A percentile compares a stretch with the other conserved stretches of the same genome.
phyloP scores from a whole-genome alignment of 2,329 filamentous ascomycete species.

The Phaeosphaeria sp. region DNA sequence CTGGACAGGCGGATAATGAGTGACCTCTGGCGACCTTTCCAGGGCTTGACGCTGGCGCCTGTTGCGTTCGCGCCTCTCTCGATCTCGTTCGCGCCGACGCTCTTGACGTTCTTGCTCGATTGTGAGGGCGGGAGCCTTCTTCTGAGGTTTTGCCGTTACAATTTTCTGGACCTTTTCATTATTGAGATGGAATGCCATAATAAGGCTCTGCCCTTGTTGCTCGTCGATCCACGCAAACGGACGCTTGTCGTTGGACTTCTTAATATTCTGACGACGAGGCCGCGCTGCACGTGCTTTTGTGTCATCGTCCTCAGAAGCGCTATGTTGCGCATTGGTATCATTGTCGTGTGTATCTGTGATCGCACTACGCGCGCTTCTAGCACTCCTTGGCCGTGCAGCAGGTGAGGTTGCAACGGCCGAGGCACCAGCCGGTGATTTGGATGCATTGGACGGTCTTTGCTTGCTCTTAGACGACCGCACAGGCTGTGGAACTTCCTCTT shows the following conservation, averaged over 20 bases:
- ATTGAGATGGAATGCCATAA: constrained; percentile 50
- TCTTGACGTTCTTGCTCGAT: constrained; percentile 41
- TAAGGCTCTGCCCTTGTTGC: constrained; percentile 35
- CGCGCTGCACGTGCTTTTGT: constrained; percentile 39
- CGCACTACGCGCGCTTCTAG: constrained; percentile 25
- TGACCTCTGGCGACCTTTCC: constrained; percentile 50
- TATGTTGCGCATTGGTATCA: constrained; percentile 34
- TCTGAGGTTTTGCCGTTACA: constrained; percentile 64
- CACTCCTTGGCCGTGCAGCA: constrained; percentile 32
- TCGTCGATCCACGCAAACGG: constrained; percentile 47
- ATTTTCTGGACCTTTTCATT: constrained; percentile 67
- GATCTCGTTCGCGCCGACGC: constrained; percentile 41
- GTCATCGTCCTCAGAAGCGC: constrained; percentile 39
- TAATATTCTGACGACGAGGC: constrained; percentile 40
- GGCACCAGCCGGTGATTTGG: constrained; percentile 37
- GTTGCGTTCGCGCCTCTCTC: constrained; percentile 53
- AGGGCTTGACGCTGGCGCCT: constrained; percentile 53
- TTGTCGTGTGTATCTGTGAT: constrained; percentile 40
- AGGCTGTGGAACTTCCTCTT: constrained; percentile 63
- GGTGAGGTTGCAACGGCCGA: constrained; percentile 41
- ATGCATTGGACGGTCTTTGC: constrained; percentile 46
- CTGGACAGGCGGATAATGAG: constrained; percentile 67
- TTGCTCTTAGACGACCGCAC: constrained; percentile 51
- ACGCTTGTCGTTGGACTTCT: constrained; percentile 41
- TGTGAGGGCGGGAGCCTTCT: constrained; percentile 41